Evolutionary conservation across 345 rosid species (phyloP), one percentile per base, ranked within the genome.

Genomic region (Brassica carinata): DNA sequence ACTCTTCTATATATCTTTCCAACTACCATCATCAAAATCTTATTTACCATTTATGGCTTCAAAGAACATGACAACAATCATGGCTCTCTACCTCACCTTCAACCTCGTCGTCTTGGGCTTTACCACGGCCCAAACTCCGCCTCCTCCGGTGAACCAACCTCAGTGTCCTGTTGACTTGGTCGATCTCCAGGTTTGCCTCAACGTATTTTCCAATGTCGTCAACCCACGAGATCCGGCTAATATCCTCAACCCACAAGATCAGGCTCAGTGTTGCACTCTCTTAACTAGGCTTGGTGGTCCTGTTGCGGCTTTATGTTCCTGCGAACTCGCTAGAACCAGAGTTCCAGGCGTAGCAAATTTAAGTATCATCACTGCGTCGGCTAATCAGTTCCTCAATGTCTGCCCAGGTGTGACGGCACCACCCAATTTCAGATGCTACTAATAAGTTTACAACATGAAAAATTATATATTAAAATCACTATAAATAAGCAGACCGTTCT

Each of bases 11-110:
- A 23, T 23, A 45, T 13, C n/a, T 45, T 5, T 45, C 55, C 15
- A 45, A 13, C 55, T 13, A 45, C 55, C 13, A 45, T 45, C n/a
- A 45, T 45, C 67, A 14, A 14, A 64, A 64, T 13, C 40, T 64
- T 30, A 29, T 13, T 64, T 29, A 30, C 10, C 67, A 64, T 63
- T 64, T 11, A 73, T 65, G 82, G 73, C 72, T 63, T 71, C 71
- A 30, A 70, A 64, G 40, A 51, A 62, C 38, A 71, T 48, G 62
- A 45, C 62, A n/a, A 73, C 70, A 48, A 18, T 66, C 69, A 78
- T 72, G 23, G 71, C 40, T 71, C 76, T 78, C 65, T 78, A 30
- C 58, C 76, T 78, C 40, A 45, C 71, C 38, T 43, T 71, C 36
- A 78, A 64, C 76, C 58, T 78, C 65, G 55, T 23, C 26, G 26